Evolutionary conservation across 768 basidiomycete species (phyloP).

Genomic region (Podaxis mareebaensis): DNA sequence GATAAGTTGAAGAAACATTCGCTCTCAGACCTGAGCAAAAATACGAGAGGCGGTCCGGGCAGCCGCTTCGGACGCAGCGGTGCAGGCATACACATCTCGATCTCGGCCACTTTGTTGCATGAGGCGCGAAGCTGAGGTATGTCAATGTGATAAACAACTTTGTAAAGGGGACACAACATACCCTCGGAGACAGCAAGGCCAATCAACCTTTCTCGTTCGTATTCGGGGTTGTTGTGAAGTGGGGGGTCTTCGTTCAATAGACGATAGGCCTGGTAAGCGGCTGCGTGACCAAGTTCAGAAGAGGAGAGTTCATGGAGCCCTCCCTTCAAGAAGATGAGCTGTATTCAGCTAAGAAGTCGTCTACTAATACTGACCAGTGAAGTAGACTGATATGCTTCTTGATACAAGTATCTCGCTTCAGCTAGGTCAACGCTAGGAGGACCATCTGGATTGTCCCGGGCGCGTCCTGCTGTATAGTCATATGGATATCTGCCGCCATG

Average conservation of each 20-base stretch:
- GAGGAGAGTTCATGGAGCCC: conserved; percentile 54
- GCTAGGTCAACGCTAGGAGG: conserved; percentile 50
- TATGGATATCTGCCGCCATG: conserved; percentile 48
- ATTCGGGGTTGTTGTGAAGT: conserved; percentile 54
- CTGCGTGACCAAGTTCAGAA: conserved; percentile 70
- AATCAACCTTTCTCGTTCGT: conserved; percentile 65
- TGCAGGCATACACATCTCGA: conserved; percentile 45
- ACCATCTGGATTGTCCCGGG: conserved; percentile 33
- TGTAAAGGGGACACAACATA: conserved; percentile 24
- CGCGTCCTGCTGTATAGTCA: conserved; percentile 51
- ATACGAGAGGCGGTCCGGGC: conserved; percentile 66
- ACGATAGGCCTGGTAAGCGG: conserved; percentile 76
- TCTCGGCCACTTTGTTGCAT: conserved; percentile 50
- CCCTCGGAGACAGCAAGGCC: conserved; percentile 76
- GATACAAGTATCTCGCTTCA: conserved; percentile 68
- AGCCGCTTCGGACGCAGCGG: conserved; percentile 61
- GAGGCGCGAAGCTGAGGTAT: conserved; percentile 51
- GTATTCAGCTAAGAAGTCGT: conserved; percentile 7
- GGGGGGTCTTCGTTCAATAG: conserved; percentile 63
- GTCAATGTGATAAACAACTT: background rate
- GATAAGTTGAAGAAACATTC: conserved; percentile 13
- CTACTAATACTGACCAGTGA: conserved; percentile 43
- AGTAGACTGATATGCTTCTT: conserved; percentile 55
- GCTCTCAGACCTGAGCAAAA: conserved; percentile 54
- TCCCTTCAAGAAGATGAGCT: conserved; percentile 23